Evolutionary conservation across 179 eudicot genomes (phyloP).

Genomic region (Corrigiola litoralis): DNA sequence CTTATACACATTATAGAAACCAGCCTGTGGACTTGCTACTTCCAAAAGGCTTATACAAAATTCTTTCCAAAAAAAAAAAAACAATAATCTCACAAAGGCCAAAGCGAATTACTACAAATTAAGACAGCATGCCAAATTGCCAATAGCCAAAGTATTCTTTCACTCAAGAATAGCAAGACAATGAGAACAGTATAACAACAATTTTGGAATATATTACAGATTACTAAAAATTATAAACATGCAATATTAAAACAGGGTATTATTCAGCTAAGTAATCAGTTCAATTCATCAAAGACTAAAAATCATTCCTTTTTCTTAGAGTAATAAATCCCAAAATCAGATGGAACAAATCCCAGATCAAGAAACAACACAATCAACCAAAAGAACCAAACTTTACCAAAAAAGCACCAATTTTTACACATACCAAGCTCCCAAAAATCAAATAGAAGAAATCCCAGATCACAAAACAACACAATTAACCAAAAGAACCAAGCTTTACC

Average conservation of each 20-base stretch:
- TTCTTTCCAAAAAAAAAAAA: neutral
- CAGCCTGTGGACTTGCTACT: neutral
- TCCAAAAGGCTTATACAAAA: neutral
- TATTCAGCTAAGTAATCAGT: too few relatives aligned
- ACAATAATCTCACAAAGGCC: neutral
- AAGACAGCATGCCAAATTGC: neutral
- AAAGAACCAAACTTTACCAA: slow-evolving; percentile 3
- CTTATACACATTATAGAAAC: neutral
- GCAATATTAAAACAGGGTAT: too few relatives aligned
- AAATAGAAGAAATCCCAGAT: neutral
- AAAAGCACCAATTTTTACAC: neutral
- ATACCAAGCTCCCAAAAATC: neutral
- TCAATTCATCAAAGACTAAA: neutral
- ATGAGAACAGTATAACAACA: neutral
- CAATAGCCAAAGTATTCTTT: neutral
- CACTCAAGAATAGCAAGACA: neutral
- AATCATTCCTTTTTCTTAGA: too few relatives aligned
- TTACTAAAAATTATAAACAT: too few relatives aligned
- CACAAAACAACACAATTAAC: neutral
- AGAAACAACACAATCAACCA: neutral
- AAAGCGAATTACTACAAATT: too few relatives aligned
- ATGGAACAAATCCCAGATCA: neutral
- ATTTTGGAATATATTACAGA: too few relatives aligned
- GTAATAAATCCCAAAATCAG: neutral
- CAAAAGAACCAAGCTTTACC: neutral